Evolutionary conservation across 116 monocot genomes (phyloP), one percentile per base, ranked within the genome.

Genomic region (Cymodocea nodosa): DNA sequence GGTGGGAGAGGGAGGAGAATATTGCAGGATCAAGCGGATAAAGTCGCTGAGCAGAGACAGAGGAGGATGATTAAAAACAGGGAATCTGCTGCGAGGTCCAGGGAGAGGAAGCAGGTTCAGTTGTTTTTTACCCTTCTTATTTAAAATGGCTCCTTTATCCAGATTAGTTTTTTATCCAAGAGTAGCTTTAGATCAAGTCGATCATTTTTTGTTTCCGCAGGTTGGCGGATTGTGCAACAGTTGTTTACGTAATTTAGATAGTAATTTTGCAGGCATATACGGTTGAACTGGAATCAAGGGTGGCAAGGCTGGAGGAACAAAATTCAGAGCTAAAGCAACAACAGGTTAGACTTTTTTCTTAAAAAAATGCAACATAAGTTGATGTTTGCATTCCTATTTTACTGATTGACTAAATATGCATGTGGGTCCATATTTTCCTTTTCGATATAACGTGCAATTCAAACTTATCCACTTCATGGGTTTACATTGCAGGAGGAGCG

Each of bases 31-130:
- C 75, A 79, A 0, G 70, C 44, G 63, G 84, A 84, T 56, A 65
- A 69, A n/a, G 84, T 69, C 0, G 75, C 74, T 62, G 44, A 84
- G 64, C 84, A 84, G 72, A 68, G 74, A 72, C 87, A 87, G 79
- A 87, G 76, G 79, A 81, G 87, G 71, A 87, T 87, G 87, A 87
- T 87, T 39, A 87, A 87, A 74, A 87, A 87, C 56, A 73, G 87
- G 76, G 87, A 87, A 51, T 88, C 88, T 13, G 88, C 88, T 2
- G 84, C 88, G 9, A 81, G 88, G 61, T 88, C 88, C 8, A 78
- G 88, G 74, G 88, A 88, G 79, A 78, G 88, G 62, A 88, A 88
- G 39, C 88, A 88, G 79, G 88, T 88, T 48, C 15, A 40, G 17
- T 65, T 25, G 61, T 17, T 14, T 8, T 35, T 61, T 18, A 23